These are phyloP conservation scores for Malus asiatica DNA, from an alignment of 306 rosid species.

Conservation along the genomic window DNA sequence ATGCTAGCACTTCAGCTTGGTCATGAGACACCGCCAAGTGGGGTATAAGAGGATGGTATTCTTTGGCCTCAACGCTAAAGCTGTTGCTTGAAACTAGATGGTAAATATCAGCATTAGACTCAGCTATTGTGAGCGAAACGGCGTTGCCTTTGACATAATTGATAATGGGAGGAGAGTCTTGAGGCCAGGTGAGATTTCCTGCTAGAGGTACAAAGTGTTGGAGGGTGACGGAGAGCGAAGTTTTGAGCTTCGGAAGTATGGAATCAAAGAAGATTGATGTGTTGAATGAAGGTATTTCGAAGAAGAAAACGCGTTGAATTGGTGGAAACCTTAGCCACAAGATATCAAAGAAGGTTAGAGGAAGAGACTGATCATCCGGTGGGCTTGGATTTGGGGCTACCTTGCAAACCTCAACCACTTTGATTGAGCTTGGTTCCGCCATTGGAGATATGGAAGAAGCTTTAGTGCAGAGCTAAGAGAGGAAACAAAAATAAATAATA, in stretches of 20 bases:
- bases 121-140: conserved; percentile 18
- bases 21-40: conserved; percentile 7
- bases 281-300: background rate
- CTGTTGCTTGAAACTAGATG: background rate
- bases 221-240: conserved; percentile 21
- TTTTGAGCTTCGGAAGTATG: conserved; percentile 12
- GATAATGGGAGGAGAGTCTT: background rate
- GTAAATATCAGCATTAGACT: background rate
- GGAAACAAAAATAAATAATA: too few species aligned
- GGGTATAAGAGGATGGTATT: conserved; percentile 31
- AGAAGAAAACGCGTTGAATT: conserved; percentile 12
- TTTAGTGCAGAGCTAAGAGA: too few species aligned
- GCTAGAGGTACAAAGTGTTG: conserved; percentile 10
- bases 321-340: conserved; percentile 25
- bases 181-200: conserved; percentile 18
- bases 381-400: background rate
- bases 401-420: background rate
- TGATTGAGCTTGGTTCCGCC: background rate
- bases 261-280: background rate
- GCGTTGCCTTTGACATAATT: conserved; percentile 1
- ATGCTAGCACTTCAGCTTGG: conserved; percentile 17
- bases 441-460: background rate
- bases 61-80: background rate
- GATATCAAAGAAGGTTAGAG: conserved; percentile 22
- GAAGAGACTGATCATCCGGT: background rate